Base-by-base conservation (phyloP, 805 yeast genomes). In the Priceomyces fermenticarens region DNA sequence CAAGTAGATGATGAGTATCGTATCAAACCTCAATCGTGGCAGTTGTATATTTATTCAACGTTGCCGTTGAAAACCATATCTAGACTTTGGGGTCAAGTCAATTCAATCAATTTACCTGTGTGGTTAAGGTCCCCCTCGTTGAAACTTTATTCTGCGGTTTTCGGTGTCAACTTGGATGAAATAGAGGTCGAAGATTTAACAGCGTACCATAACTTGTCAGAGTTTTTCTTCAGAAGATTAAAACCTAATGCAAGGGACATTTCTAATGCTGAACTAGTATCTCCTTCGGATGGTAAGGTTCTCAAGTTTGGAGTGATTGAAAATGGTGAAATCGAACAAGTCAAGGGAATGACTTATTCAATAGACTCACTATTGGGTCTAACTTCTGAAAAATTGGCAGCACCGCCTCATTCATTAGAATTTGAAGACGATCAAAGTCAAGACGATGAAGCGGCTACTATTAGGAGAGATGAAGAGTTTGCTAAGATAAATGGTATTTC, bases 271-370 rank as follows among this genome's bases (percentile, higher is more conserved):
- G 77, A 81, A 40, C 63, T 93, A 38, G 93, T 83, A 7, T 83
- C 93, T 28, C 99, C 99, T 3, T 81, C 96, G 43, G 99, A 93
- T 63, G 99, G 99, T 15, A 83, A 78, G 48, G 84, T 93, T 12
- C 68, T 93, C 44, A 90, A 88, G 53, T 77, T 88, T 44, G 99
- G 99, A 16, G 70, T 78, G 25, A 79, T 87, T 30, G 80, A 79
- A 39, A 76, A 84, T 51, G 96, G 96, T 27, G 87, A 85, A 50
- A 88, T 93, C 45, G 98, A 93, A 62, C 98, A 91, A 62, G 98
- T 93, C 31, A 93, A 93, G 66, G 99, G 99, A 6, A 79, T 93
- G 80, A 88, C 95, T 1, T 93, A 93, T 61, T 83, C 95, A 2
- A 75, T 93, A 11, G 91, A 87, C 49, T 90, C 95, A 8, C 77